Conservation (phyloP, 2,329 filamentous ascomycete species). For the Fusarium concolor region DNA sequence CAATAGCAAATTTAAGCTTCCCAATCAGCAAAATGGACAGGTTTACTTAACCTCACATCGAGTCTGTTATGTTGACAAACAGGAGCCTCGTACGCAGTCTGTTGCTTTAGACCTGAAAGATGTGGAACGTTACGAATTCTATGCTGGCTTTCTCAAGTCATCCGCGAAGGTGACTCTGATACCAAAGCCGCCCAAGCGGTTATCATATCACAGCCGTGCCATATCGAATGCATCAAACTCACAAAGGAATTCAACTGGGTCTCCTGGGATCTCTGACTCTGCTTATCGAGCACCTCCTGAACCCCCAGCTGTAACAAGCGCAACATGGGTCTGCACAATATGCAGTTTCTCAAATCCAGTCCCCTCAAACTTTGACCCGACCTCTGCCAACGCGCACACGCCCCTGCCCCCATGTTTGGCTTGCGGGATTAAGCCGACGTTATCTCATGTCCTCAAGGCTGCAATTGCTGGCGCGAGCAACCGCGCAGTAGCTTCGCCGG, state of each 20-base stretch:
- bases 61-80: constrained; percentile 92
- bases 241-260: constrained; percentile 59
- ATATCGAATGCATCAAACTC: constrained; percentile 59
- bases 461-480: constrained; percentile 80
- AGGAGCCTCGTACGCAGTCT: constrained; percentile 85
- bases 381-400: constrained; percentile 81
- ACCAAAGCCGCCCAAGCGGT: constrained; percentile 80
- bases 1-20: constrained; percentile 90
- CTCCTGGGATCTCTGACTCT: constrained; percentile 60
- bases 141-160: constrained; percentile 93
- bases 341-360: constrained; percentile 95
- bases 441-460: constrained; percentile 86
- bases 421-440: constrained; percentile 91
- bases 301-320: constrained; percentile 65
- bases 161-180: constrained; percentile 92
- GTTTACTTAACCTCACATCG: constrained; percentile 97
- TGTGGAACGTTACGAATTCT: constrained; percentile 90
- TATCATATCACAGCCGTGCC: constrained; percentile 67
- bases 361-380: constrained; percentile 91
- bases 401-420: constrained; percentile 87
- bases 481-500: constrained; percentile 50
- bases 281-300: constrained; percentile 54
- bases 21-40: constrained; percentile 93
- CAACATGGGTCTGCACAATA: constrained; percentile 96
- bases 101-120: constrained; percentile 89